Evolutionary conservation across 352 stramenopile species (phyloP).

Genomic region (Phytophthora citricola): DNA sequence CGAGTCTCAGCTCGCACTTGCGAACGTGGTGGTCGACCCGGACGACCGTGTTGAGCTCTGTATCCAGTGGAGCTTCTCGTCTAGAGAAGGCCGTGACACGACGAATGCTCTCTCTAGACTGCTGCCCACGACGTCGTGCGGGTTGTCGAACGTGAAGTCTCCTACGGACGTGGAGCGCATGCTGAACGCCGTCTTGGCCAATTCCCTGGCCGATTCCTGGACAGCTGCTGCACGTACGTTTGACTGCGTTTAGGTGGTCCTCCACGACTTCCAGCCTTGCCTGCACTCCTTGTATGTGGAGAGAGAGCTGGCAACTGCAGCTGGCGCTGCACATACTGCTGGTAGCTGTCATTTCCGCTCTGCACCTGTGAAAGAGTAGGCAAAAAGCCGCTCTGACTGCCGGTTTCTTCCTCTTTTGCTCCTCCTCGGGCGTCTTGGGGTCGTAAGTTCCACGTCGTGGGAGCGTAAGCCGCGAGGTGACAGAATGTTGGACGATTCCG

Average conservation of each 20-base stretch:
- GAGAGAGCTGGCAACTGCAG: slow-evolving; percentile 65
- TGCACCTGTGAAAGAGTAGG: slow-evolving; percentile 26
- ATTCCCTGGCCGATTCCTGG: slow-evolving; percentile 65
- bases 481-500: slow-evolving; percentile 35
- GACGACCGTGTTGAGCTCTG: slow-evolving; percentile 56
- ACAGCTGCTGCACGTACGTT: slow-evolving; percentile 50
- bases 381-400: slow-evolving; percentile 31
- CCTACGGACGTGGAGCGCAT: slow-evolving; percentile 77
- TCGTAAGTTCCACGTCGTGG: slow-evolving; percentile 31
- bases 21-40: slow-evolving; percentile 45
- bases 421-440: slow-evolving; percentile 41
- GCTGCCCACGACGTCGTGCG: slow-evolving; percentile 50
- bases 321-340: slow-evolving; percentile 77
- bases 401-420: slow-evolving; percentile 10
- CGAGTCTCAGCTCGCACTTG: slow-evolving; percentile 67
- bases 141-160: slow-evolving; percentile 79
- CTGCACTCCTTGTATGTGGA: slow-evolving; percentile 36
- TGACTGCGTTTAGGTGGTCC: slow-evolving; percentile 31
- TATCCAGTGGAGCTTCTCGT: slow-evolving; percentile 73
- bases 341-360: slow-evolving; percentile 40
- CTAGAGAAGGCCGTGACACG: slow-evolving; percentile 84
- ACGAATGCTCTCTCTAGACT: slow-evolving; percentile 81
- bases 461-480: slow-evolving; percentile 20
- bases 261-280: slow-evolving; percentile 25
- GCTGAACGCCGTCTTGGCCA: slow-evolving; percentile 74